Conservation (phyloP, 306 rosid genomes). For the Dalbergia oliveri region DNA sequence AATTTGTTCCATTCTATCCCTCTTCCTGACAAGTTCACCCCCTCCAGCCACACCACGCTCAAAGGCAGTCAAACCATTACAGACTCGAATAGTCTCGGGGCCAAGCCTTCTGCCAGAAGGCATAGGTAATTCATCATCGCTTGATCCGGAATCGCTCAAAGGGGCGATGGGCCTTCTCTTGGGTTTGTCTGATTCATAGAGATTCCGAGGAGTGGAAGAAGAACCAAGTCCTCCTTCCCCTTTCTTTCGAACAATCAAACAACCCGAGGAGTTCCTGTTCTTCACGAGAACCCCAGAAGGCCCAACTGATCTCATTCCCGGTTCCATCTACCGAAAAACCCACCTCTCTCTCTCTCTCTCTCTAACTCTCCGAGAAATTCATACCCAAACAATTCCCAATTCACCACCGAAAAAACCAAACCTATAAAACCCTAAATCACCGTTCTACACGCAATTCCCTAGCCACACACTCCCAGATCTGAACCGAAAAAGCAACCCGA, state of each 20-base stretch:
- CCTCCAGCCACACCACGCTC: conserved; percentile 60
- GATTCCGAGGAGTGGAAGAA: conserved; percentile 62
- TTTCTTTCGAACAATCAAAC: conserved; percentile 80
- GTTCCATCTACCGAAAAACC: conserved; percentile 64
- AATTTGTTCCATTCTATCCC: conserved; percentile 58
- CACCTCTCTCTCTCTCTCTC: conserved; percentile 30
- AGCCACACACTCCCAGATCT: conserved; percentile 61
- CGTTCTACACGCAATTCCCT: neutral
- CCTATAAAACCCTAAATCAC: conserved; percentile 57
- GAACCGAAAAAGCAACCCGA: conserved; percentile 43
- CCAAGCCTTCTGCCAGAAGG: conserved; percentile 67
- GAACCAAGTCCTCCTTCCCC: conserved; percentile 68
- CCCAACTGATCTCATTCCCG: conserved; percentile 74
- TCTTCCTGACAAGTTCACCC: conserved; percentile 56
- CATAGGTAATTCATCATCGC: conserved; percentile 73
- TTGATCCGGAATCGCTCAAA: conserved; percentile 80
- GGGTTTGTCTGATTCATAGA: conserved; percentile 55
- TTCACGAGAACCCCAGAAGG: conserved; percentile 74
- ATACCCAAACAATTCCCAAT: conserved; percentile 36
- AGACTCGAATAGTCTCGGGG: conserved; percentile 67
- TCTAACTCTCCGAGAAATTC: conserved; percentile 41
- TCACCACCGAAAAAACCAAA: conserved; percentile 31
- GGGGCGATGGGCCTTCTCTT: conserved; percentile 59
- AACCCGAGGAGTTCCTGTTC: conserved; percentile 78
- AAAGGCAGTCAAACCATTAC: conserved; percentile 63